Evolutionary conservation across 805 yeast species (phyloP).

Genomic region (Saturnispora halmiae): DNA sequence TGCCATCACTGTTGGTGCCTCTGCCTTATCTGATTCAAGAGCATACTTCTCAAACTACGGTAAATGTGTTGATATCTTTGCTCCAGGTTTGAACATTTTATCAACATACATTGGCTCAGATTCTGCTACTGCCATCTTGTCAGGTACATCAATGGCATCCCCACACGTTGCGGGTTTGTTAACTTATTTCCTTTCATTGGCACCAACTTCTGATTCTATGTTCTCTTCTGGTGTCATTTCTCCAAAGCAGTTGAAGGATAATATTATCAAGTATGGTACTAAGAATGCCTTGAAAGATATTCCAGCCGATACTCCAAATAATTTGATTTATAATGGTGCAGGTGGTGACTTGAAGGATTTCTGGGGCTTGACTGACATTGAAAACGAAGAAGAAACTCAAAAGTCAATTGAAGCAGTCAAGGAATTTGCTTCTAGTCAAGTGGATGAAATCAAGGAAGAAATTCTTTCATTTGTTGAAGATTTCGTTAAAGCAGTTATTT

Average conservation of each 20-base stretch:
- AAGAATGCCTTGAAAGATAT: conserved; percentile 49
- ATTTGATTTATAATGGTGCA: conserved; percentile 73
- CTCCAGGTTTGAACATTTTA: conserved; percentile 86
- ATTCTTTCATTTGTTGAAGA: conserved; percentile 18
- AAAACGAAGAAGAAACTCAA: conserved; percentile 16
- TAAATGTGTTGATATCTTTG: conserved; percentile 90
- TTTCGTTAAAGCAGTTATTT: conserved; percentile 15
- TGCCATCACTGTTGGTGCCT: conserved; percentile 92
- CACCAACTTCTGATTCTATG: conserved; percentile 63
- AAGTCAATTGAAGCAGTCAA: conserved; percentile 18
- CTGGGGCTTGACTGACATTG: conserved; percentile 34
- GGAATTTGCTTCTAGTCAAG: conserved; percentile 18
- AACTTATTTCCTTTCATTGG: conserved; percentile 79
- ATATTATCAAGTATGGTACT: conserved; percentile 61
- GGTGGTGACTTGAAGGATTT: conserved; percentile 61
- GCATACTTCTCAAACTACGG: conserved; percentile 96
- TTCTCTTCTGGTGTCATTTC: conserved; percentile 52
- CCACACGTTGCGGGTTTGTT: conserved; percentile 93
- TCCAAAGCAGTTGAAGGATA: conserved; percentile 70
- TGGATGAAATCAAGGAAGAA: conserved; percentile 18
- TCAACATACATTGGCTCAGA: conserved; percentile 77
- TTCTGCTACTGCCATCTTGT: conserved; percentile 68
- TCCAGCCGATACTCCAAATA: conserved; percentile 68
- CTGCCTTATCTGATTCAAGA: conserved; percentile 78
- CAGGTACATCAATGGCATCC: conserved; percentile 98